Conservation (phyloP, 176 grass and related monocot species). For the Paspalum vaginatum region DNA sequence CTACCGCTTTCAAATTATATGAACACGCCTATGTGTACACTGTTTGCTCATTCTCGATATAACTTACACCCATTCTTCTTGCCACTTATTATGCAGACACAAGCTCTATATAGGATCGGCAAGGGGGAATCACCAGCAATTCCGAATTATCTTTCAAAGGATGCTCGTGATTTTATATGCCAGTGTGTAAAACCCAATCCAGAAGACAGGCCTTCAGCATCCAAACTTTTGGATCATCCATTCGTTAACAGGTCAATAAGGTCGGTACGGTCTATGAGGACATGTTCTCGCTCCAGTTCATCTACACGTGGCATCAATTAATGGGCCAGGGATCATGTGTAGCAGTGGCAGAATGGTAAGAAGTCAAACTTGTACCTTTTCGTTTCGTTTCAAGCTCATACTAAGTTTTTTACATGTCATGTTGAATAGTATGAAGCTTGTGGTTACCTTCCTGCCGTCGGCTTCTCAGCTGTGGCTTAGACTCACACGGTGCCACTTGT, state of each 20-base stretch:
- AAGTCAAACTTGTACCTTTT: slow-evolving; percentile 27
- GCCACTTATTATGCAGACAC: slow-evolving; percentile 59
- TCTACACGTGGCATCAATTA: slow-evolving; percentile 26
- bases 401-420: neutral
- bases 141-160: slow-evolving; percentile 53
- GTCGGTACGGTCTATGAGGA: slow-evolving; percentile 54
- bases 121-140: slow-evolving; percentile 58
- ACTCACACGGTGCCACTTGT: slow-evolving; percentile 26
- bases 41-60: neutral
- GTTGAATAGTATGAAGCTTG: neutral
- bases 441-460: neutral
- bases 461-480: neutral
- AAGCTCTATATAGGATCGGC: slow-evolving; percentile 74
- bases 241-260: slow-evolving; percentile 64
- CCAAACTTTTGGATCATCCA: slow-evolving; percentile 70
- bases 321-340: slow-evolving; percentile 18
- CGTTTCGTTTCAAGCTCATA: neutral
- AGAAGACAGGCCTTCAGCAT: slow-evolving; percentile 61
- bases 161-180: slow-evolving; percentile 78
- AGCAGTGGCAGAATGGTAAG: slow-evolving; percentile 47
- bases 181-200: slow-evolving; percentile 67
- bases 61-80: slow-evolving; percentile 21
- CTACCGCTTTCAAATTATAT: neutral
- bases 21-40: neutral
- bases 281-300: slow-evolving; percentile 48